Evolutionary conservation across 805 yeast species (phyloP).

Genomic region (Ogataea ramenticola): DNA sequence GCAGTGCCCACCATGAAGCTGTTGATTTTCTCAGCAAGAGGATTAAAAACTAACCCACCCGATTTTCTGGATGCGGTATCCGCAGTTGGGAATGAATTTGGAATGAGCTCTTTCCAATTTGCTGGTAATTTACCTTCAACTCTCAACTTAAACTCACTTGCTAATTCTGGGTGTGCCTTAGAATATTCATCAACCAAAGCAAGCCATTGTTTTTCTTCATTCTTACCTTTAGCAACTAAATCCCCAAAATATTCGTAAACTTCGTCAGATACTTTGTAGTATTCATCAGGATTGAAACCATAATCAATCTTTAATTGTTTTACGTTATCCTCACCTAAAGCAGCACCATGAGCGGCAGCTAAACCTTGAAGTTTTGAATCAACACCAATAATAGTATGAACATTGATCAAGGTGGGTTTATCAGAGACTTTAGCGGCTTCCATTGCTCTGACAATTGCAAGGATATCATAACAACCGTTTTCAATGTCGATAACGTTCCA

Average conservation of each 20-base stretch:
- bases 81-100: constrained; percentile 9
- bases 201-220: constrained; percentile 18
- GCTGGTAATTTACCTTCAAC: constrained; percentile 21
- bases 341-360: constrained; percentile 29
- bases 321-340: constrained; percentile 25
- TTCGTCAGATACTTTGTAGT: constrained; percentile 18
- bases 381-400: constrained; percentile 28
- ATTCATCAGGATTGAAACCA: constrained; percentile 16
- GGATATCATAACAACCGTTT: constrained; percentile 26
- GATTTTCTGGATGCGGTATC: constrained; percentile 23
- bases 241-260: constrained; percentile 26
- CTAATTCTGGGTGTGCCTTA: constrained; percentile 22
- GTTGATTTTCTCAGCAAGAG: constrained; percentile 19
- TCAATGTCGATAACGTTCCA: constrained; percentile 29
- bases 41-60: constrained; percentile 23
- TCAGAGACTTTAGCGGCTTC: constrained; percentile 17
- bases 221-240: constrained; percentile 16
- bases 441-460: constrained; percentile 23
- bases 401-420: constrained; percentile 31
- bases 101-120: constrained; percentile 18
- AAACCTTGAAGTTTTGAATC: constrained; percentile 24
- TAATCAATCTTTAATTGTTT: constrained; percentile 3
- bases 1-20: constrained; percentile 29
- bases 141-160: constrained; percentile 19
- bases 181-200: constrained; percentile 14